Conservation (phyloP, 129 eudicot genomes). For the Smallanthus sonchifolius region DNA sequence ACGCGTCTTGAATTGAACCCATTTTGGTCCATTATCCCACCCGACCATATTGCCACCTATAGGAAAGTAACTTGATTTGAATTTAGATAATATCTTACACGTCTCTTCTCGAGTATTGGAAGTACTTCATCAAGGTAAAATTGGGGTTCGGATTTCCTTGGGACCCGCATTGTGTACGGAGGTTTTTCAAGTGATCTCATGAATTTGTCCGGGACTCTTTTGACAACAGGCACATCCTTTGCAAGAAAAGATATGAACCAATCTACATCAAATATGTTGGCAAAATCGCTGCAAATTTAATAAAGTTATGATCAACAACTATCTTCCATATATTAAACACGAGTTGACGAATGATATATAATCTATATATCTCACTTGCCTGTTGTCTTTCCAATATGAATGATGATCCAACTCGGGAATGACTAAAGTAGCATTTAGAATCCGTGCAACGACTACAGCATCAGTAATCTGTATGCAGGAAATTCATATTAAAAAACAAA, state of each 20-base stretch:
- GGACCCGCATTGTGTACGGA: constrained; percentile 99
- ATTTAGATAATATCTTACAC: constrained; percentile 48
- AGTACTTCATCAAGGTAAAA: constrained; percentile 80
- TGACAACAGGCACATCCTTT: constrained; percentile 78
- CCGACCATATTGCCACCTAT: not conserved
- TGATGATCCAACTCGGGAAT: constrained; percentile 95
- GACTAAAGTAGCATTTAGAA: constrained; percentile 89
- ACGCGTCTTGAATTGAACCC: not conserved
- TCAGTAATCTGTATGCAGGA: constrained; percentile 68
- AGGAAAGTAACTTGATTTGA: not conserved
- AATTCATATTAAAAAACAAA: not conserved
- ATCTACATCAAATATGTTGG: constrained; percentile 79
- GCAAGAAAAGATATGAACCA: constrained; percentile 89
- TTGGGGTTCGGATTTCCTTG: constrained; percentile 86
- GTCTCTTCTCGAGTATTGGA: constrained; percentile 78
- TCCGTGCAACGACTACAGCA: constrained; percentile 95
- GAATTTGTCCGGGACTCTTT: constrained; percentile 78
- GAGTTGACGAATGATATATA: constrained; percentile 1
- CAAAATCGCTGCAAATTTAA: constrained; percentile 65
- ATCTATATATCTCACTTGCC: constrained; percentile 41
- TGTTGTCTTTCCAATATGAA: constrained; percentile 93
- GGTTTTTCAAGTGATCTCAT: constrained; percentile 95
- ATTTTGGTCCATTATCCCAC: not conserved
- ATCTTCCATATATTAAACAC: not conserved
- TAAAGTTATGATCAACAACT: not conserved